These are phyloP conservation scores for Vicia sativa DNA, from an alignment of 306 rosid genomes.

Conservation along the genomic window DNA sequence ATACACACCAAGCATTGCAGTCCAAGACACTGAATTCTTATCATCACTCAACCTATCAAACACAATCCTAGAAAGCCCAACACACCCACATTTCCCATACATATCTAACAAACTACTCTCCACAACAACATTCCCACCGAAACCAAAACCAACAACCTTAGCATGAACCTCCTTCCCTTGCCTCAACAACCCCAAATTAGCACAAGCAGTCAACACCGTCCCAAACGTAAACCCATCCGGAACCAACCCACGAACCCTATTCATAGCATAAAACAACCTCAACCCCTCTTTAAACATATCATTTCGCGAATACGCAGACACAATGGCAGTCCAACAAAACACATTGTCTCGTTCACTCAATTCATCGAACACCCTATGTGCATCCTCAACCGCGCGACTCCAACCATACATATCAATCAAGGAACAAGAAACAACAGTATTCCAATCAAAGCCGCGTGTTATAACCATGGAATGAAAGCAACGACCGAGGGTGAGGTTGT, in stretches of 20 bases:
- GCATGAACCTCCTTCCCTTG: conserved; percentile 76
- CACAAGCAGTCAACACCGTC: conserved; percentile 70
- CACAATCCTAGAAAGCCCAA: conserved; percentile 48
- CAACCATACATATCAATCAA: conserved; percentile 86
- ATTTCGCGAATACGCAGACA: conserved; percentile 65
- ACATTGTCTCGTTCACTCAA: conserved; percentile 58
- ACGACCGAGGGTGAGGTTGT: conserved; percentile 47
- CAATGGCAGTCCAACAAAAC: conserved; percentile 74
- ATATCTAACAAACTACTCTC: conserved; percentile 90
- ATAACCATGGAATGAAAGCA: conserved; percentile 63
- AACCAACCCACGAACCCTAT: conserved; percentile 47
- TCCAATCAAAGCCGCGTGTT: conserved; percentile 57
- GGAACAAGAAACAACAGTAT: conserved; percentile 54
- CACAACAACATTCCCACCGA: conserved; percentile 70
- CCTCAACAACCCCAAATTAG: conserved; percentile 65
- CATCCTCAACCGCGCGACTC: conserved; percentile 43
- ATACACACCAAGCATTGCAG: conserved; percentile 77
- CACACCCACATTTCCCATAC: conserved; percentile 87
- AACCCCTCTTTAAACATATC: conserved; percentile 70
- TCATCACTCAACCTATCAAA: conserved; percentile 63
- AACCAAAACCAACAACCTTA: conserved; percentile 59
- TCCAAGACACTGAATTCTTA: conserved; percentile 74
- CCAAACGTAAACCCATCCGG: conserved; percentile 80
- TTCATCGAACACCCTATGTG: conserved; percentile 69
- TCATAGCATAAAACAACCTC: conserved; percentile 54